These are phyloP conservation scores for Streptanthus diversifolius DNA, from an alignment of 345 rosid genomes.

Conservation along the genomic window DNA sequence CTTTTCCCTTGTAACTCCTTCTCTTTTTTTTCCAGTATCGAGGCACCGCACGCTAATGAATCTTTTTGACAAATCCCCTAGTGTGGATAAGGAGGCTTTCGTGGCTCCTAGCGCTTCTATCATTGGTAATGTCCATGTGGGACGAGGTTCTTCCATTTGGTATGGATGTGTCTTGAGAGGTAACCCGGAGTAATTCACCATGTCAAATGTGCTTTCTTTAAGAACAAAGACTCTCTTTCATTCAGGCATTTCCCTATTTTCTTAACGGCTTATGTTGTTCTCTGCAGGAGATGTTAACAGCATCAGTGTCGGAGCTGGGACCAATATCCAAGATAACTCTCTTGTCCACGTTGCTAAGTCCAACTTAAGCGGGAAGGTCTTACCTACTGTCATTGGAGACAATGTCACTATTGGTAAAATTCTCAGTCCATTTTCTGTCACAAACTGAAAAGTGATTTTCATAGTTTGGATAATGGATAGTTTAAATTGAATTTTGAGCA, in stretches of 20 bases:
- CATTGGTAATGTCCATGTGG: conserved; percentile 69
- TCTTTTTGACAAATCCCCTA: conserved; percentile 67
- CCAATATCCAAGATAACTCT: conserved; percentile 75
- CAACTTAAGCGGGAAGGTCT: conserved; percentile 73
- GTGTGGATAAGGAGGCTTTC: conserved; percentile 69
- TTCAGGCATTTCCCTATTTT: background rate
- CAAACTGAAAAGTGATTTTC: conserved; percentile 4
- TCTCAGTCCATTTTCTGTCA: background rate
- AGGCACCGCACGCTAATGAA: conserved; percentile 93
- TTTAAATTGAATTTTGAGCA: conserved; percentile 36
- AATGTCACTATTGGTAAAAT: conserved; percentile 68
- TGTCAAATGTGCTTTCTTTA: conserved; percentile 15
- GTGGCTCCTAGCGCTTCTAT: conserved; percentile 89
- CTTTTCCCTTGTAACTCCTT: background rate
- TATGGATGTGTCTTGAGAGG: conserved; percentile 97
- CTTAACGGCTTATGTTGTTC: background rate
- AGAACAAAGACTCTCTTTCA: background rate
- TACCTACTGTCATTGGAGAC: conserved; percentile 71
- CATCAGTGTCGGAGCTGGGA: conserved; percentile 68
- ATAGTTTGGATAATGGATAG: background rate
- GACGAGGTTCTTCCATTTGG: conserved; percentile 85
- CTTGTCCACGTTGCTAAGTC: conserved; percentile 86
- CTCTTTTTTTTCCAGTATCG: conserved; percentile 48
- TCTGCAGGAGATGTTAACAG: conserved; percentile 70
- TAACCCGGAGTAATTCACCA: conserved; percentile 12